Conservation (phyloP, 805 yeast species). For the Debaryomyces maramus region DNA sequence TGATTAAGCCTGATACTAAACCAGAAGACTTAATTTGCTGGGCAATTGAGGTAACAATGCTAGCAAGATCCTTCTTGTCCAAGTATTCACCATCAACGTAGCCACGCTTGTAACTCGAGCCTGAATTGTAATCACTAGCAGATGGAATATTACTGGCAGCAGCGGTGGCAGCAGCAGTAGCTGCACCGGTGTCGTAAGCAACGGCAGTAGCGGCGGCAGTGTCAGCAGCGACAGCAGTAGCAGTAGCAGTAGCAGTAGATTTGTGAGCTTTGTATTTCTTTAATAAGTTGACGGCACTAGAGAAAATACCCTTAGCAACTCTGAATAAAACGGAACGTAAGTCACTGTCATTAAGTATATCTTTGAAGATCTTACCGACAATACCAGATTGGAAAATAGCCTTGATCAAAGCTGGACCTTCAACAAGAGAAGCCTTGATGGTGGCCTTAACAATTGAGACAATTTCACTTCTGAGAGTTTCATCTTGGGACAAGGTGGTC, state of each 20-base stretch:
- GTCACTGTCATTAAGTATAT: constrained; percentile 29
- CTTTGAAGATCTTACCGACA: constrained; percentile 30
- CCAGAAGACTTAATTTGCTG: constrained; percentile 35
- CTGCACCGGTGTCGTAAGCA: constrained; percentile 12
- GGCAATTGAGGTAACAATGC: constrained; percentile 28
- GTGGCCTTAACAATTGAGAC: constrained; percentile 30
- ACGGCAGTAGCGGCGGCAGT: constrained; percentile 13
- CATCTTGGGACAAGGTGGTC: constrained; percentile 33
- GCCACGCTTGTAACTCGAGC: constrained; percentile 9
- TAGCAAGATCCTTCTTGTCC: constrained; percentile 36
- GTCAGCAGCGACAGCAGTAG: constrained; percentile 15
- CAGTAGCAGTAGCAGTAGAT: constrained; percentile 11
- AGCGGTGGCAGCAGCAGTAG: constrained; percentile 16
- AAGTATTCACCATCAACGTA: constrained; percentile 26
- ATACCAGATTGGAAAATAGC: constrained; percentile 45
- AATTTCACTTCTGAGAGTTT: constrained; percentile 27
- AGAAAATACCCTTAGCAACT: constrained; percentile 34
- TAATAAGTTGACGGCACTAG: constrained; percentile 32
- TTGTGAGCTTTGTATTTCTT: constrained; percentile 5
- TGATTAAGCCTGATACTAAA: constrained; percentile 27
- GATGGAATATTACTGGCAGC: constrained; percentile 3
- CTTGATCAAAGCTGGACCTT: constrained; percentile 41
- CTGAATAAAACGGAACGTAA: constrained; percentile 34
- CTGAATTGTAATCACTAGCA: not conserved
- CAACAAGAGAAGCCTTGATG: constrained; percentile 32